Evolutionary conservation across 768 basidiomycete species (phyloP), one percentile per base, ranked within the genome.

Genomic region (Lactarius psammicola): DNA sequence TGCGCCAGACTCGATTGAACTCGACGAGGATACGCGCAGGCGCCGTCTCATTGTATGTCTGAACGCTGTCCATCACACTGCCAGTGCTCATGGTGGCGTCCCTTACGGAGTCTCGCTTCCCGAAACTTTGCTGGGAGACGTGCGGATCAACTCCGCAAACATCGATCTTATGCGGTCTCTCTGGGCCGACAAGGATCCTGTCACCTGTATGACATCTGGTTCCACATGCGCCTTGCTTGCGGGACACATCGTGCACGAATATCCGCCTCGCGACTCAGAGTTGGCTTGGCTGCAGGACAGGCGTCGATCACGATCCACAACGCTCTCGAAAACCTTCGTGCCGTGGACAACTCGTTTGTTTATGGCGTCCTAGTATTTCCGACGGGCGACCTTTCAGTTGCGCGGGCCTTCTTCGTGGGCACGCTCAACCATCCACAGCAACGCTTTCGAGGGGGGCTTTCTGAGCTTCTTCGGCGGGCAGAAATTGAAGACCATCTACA

Each of bases 141-240:
- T 59, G 42, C 42, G 42, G 10, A 33, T 18, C 20, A 33, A 20
- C 7, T 59, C 46, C 26, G 59, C 42, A 3, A 33, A 46, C 26
- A 18, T 46, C 13, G 30, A 10, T 46, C 15, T 46, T 42, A 46
- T 59, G 58, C 23, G 17, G 34, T 2, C 40, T 5, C 42, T 59
- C 28, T 59, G 40, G 40, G 10, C 20, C 9, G 42, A 59, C 20
- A 28, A 46, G 44, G 59, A 46, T 30, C 59, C 30, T 20, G 59
- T 30, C 6, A 46, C 33, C 44, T 44, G 42, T 2, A 30, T 59
- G n/a, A 31, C n/a, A 2, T 8, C 59, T 13, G 42, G 44, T 23
- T 59, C 10, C 28, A 44, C 33, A 17, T 59, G 58, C 42, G 30
- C 44, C 26, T 46, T 59, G 13, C 59, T 46, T 23, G 59, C 59